Conservation (phyloP, 2,329 filamentous ascomycete species). For the Arthrobotrys entomopaga region DNA sequence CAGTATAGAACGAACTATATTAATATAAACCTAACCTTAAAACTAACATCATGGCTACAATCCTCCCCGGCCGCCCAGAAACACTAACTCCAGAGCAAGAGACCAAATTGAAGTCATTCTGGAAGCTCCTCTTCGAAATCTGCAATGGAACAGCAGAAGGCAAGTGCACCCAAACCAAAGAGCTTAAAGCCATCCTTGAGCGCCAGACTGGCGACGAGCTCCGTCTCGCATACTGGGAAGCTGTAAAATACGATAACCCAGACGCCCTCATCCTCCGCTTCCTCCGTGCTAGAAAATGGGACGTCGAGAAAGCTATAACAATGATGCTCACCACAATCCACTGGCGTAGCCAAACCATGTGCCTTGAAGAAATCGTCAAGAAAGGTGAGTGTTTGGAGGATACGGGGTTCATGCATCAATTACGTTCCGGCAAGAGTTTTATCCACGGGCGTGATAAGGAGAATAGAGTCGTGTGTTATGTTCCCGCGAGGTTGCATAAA, state of each 20-base stretch:
- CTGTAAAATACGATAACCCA: slow-evolving; percentile 85
- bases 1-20: too few relatives aligned
- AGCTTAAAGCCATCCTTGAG: neutral
- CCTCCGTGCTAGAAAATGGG: slow-evolving; percentile 91
- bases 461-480: slow-evolving; percentile 85
- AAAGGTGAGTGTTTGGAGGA: slow-evolving; percentile 75
- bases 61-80: neutral
- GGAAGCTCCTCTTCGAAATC: neutral
- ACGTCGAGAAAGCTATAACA: slow-evolving; percentile 89
- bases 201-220: slow-evolving; percentile 68
- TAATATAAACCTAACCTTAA: neutral
- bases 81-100: neutral
- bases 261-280: slow-evolving; percentile 87
- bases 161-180: neutral
- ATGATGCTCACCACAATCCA: slow-evolving; percentile 96
- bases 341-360: slow-evolving; percentile 70
- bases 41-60: neutral
- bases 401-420: slow-evolving; percentile 78
- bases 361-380: slow-evolving; percentile 77
- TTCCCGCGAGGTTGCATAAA: slow-evolving; percentile 82
- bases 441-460: slow-evolving; percentile 86
- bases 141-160: neutral
- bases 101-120: neutral
- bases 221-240: slow-evolving; percentile 80
- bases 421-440: slow-evolving; percentile 91